A percentile compares a stretch with the other conserved stretches of the same genome.
Evolutionary conservation across 352 stramenopile genomes (phyloP).

Genomic region (Phytophthora tentaculata): DNA sequence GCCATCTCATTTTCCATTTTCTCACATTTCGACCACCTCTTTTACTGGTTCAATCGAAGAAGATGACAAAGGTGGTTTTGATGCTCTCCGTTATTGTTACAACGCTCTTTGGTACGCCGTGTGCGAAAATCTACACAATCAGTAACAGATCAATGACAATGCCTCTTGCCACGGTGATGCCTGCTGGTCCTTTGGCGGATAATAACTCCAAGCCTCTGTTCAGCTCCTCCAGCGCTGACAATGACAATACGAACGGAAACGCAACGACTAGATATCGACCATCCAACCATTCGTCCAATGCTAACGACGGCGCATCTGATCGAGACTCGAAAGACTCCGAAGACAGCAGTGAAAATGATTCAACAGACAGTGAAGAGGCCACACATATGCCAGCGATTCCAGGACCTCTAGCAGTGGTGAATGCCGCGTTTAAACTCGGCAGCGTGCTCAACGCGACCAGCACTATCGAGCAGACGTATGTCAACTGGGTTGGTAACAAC

Average conservation of each 20-base stretch:
- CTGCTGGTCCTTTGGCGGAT: constrained; percentile 1
- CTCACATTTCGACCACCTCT: not conserved
- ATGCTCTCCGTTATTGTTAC: constrained; percentile 5
- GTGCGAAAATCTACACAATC: constrained; percentile 10
- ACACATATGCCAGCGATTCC: not conserved
- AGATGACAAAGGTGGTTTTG: constrained; percentile 7
- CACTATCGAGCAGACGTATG: constrained; percentile 36
- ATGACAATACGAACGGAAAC: not conserved
- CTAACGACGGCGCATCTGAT: not conserved
- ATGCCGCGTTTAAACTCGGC: constrained; percentile 28
- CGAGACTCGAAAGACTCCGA: constrained; percentile 13
- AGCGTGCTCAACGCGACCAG: constrained; percentile 37
- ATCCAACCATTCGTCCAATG: no score
- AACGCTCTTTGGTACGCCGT: not conserved
- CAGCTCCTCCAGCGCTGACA: constrained; percentile 3
- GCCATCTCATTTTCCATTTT: constrained; percentile 19
- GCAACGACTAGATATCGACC: not conserved
- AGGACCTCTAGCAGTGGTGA: constrained; percentile 6
- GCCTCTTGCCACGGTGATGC: not conserved
- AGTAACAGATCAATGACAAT: constrained; percentile 1
- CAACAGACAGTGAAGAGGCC: constrained; percentile 5
- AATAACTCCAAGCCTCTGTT: not conserved
- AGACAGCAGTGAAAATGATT: constrained; percentile 10
- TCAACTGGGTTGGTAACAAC: constrained; percentile 40
- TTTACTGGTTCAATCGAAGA: not conserved